Conservation (phyloP, 1,139 yeast genomes). For the Ashbya aceris region DNA sequence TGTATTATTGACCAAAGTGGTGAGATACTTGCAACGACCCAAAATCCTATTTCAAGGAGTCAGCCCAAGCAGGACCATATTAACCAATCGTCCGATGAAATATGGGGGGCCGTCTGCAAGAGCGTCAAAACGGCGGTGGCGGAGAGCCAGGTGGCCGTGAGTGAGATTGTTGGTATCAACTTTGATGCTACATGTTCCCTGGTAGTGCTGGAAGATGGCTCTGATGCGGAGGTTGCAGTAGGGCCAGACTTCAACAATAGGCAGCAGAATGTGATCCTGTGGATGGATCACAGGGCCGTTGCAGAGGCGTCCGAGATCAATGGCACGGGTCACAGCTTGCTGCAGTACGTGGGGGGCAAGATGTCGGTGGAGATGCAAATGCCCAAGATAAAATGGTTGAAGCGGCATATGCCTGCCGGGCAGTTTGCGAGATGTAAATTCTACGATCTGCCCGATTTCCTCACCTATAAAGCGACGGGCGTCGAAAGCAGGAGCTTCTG, state of each 20-base stretch:
- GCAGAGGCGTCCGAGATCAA: slow-evolving; percentile 76
- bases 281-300: slow-evolving; percentile 99
- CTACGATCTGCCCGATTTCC: slow-evolving; percentile 83
- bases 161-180: slow-evolving; percentile 72
- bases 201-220: slow-evolving; percentile 61
- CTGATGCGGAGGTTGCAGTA: slow-evolving; percentile 70
- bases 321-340: slow-evolving; percentile 64
- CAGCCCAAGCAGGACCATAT: slow-evolving; percentile 62
- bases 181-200: slow-evolving; percentile 96
- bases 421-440: slow-evolving; percentile 61
- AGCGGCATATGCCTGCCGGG: slow-evolving; percentile 67
- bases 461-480: slow-evolving; percentile 86
- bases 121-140: slow-evolving; percentile 67
- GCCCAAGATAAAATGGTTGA: slow-evolving; percentile 95
- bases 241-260: slow-evolving; percentile 79
- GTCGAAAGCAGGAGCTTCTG: slow-evolving; percentile 79
- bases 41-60: slow-evolving; percentile 69
- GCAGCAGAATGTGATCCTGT: slow-evolving; percentile 74
- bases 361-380: slow-evolving; percentile 98
- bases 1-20: slow-evolving; percentile 81
- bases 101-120: slow-evolving; percentile 81
- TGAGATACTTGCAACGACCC: slow-evolving; percentile 69
- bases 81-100: slow-evolving; percentile 85
- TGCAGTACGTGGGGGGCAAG: slow-evolving; percentile 91
- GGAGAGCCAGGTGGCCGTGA: slow-evolving; percentile 64